Evolutionary conservation across 495 filamentous ascomycete genomes (phyloP).

Genomic region (Massariosphaeria phaeospora): DNA sequence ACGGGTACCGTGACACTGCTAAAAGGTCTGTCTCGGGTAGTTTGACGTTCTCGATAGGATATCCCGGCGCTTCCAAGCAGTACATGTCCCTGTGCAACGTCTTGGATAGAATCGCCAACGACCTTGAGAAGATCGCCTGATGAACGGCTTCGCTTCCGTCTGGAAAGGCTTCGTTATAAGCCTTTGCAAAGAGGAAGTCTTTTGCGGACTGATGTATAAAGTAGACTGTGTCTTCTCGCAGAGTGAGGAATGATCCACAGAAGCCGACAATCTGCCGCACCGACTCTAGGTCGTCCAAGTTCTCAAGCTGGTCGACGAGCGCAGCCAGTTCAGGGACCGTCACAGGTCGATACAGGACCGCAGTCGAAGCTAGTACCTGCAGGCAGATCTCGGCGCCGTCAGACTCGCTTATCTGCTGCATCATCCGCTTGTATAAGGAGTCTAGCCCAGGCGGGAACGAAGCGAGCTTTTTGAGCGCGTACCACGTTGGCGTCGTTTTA

Average conservation of each 20-base stretch:
- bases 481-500: background rate
- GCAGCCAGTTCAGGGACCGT: background rate
- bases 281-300: conserved; percentile 14
- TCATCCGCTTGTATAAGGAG: conserved; percentile 38
- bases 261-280: conserved; percentile 11
- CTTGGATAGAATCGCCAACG: conserved; percentile 29
- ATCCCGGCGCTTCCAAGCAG: conserved; percentile 15
- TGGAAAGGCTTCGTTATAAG: conserved; percentile 15
- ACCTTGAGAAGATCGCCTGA: conserved; percentile 30
- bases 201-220: conserved; percentile 7
- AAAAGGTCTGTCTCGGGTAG: conserved; percentile 1
- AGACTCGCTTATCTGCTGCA: conserved; percentile 32
- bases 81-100: conserved; percentile 35
- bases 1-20: conserved; percentile 3
- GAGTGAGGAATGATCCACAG: conserved; percentile 13
- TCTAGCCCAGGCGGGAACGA: conserved; percentile 36
- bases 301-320: conserved; percentile 3
- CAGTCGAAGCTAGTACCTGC: background rate
- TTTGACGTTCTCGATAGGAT: conserved; percentile 7
- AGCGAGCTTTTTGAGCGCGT: conserved; percentile 3
- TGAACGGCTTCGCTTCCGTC: conserved; percentile 15
- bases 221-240: conserved; percentile 4
- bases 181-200: conserved; percentile 20
- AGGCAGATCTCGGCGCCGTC: conserved; percentile 31
- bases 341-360: conserved; percentile 8